phyloP scores from a whole-genome alignment of 805 yeast genomes.

The Monosporozyma yasuniensis region DNA sequence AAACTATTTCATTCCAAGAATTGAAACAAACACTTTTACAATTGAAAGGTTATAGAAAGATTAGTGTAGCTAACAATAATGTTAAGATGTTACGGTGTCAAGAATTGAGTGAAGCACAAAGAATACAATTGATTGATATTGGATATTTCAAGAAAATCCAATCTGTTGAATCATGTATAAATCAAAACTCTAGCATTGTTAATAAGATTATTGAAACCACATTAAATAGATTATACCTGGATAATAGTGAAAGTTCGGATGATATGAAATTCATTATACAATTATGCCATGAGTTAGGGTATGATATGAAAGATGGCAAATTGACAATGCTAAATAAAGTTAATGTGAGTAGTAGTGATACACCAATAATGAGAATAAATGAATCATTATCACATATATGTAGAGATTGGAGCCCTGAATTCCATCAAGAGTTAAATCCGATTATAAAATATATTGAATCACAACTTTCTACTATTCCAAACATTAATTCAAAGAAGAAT shows the following conservation, averaged over 20 bases:
- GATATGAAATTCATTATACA: not conserved
- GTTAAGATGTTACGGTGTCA: not conserved
- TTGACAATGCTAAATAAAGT: not conserved
- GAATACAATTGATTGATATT: constrained; percentile 2
- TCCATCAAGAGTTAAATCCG: constrained; percentile 43
- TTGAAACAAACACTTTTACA: not conserved
- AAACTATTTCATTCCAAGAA: not conserved
- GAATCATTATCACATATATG: constrained; percentile 69
- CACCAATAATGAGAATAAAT: not conserved
- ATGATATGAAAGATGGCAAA: not conserved
- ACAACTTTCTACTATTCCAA: constrained; percentile 29
- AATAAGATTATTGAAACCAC: not conserved
- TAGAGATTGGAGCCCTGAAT: constrained; percentile 63
- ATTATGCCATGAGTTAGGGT: constrained; percentile 15
- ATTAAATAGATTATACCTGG: not conserved
- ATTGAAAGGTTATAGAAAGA: not conserved
- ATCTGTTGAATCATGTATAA: not conserved
- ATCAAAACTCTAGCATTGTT: not conserved
- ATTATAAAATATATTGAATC: constrained; percentile 42
- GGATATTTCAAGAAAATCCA: constrained; percentile 4
- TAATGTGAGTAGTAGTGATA: not conserved
- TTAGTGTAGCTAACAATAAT: not conserved
- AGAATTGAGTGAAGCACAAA: not conserved
- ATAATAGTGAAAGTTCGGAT: not conserved
- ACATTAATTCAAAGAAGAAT: constrained; percentile 32